Percentiles rank a stretch among this genome's conserved stretches.
phyloP scores from a whole-genome alignment of 106 monocot species.

The Allium fistulosum region DNA sequence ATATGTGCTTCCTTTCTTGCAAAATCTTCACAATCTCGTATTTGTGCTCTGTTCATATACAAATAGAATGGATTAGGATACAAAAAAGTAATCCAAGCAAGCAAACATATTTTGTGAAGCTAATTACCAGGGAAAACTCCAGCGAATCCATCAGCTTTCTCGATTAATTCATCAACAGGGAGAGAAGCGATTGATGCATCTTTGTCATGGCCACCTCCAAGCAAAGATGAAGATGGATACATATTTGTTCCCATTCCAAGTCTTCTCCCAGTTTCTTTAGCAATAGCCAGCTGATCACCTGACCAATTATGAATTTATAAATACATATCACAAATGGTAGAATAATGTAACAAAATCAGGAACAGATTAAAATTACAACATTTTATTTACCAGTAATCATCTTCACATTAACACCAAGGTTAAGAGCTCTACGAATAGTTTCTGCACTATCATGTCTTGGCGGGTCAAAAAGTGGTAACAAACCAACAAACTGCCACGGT shows the following conservation, averaged over 20 bases:
- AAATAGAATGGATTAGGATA: not conserved
- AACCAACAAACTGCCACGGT: slow-evolving; percentile 77
- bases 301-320: slow-evolving; percentile 2
- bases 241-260: slow-evolving; percentile 67
- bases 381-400: slow-evolving; percentile 68
- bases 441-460: slow-evolving; percentile 83
- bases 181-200: not conserved
- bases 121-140: not conserved
- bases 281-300: slow-evolving; percentile 66
- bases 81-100: not conserved
- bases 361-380: not conserved
- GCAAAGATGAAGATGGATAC: slow-evolving; percentile 43
- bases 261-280: slow-evolving; percentile 48
- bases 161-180: slow-evolving; percentile 5
- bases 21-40: slow-evolving; percentile 14
- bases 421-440: slow-evolving; percentile 72
- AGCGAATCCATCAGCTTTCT: slow-evolving; percentile 5
- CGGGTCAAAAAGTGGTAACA: slow-evolving; percentile 74
- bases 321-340: not conserved
- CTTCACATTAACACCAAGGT: slow-evolving; percentile 85
- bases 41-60: slow-evolving; percentile 12
- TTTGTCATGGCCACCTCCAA: not conserved
- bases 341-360: not conserved
- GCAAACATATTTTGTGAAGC: not conserved
- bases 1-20: slow-evolving; percentile 15